phyloP scores from a whole-genome alignment of 228 moss, liverwort and hornwort genomes.

The Sphagnum magellanicum region DNA sequence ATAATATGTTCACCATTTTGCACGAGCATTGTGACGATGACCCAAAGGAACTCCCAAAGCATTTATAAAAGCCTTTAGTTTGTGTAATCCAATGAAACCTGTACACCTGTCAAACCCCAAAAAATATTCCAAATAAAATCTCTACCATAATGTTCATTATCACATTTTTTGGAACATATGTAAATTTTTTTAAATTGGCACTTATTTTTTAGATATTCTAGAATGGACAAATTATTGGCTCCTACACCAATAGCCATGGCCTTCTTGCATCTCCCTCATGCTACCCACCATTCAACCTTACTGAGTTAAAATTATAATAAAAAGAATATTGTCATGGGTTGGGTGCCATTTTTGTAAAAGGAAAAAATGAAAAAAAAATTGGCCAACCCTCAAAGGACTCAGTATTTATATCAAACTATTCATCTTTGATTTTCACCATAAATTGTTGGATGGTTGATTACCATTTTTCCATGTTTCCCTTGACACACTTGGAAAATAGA shows the following conservation, averaged over 20 bases:
- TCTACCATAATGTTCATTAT: not conserved
- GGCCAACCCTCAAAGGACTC: too few relatives aligned
- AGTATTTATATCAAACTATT: too few relatives aligned
- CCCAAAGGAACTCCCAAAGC: constrained; percentile 74
- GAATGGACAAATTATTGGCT: not conserved
- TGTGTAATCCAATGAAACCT: constrained; percentile 82
- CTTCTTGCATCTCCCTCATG: too few relatives aligned
- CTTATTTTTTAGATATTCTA: constrained; percentile 4
- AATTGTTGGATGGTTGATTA: too few relatives aligned
- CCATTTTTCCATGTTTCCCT: too few relatives aligned
- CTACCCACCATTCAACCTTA: not conserved
- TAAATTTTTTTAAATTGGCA: not conserved
- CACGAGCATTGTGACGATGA: constrained; percentile 44
- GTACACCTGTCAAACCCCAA: constrained; percentile 31
- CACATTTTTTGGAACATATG: too few relatives aligned
- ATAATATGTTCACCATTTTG: constrained; percentile 44
- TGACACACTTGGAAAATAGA: too few relatives aligned
- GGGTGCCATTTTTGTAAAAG: not conserved
- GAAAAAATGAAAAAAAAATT: not conserved
- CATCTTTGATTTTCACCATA: too few relatives aligned
- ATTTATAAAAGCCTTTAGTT: constrained; percentile 54
- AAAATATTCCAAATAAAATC: not conserved
- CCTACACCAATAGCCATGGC: too few relatives aligned
- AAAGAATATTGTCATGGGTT: not conserved
- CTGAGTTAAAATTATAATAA: not conserved